phyloP scores from a whole-genome alignment of 2,329 filamentous ascomycete genomes.

The Aspergillus brunneoviolaceus region DNA sequence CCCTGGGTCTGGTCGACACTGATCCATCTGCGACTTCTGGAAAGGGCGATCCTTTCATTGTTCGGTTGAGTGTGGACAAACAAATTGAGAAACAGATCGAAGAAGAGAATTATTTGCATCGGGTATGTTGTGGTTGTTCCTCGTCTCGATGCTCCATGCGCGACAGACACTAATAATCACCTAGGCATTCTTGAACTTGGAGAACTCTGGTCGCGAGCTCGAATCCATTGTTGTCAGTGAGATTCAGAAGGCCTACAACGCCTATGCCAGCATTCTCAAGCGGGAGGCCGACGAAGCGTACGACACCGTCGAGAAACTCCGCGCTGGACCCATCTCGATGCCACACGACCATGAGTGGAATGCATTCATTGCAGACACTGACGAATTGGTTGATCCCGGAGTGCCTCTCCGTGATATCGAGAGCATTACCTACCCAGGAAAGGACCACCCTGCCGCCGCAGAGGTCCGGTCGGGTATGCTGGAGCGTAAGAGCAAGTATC shows the following conservation, averaged over 20 bases:
- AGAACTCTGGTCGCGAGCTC: slow-evolving; percentile 88
- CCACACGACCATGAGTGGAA: slow-evolving; percentile 92
- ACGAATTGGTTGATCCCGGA: slow-evolving; percentile 82
- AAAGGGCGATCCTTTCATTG: slow-evolving; percentile 88
- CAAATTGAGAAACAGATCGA: slow-evolving; percentile 91
- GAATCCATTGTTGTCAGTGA: slow-evolving; percentile 96
- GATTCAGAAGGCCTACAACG: slow-evolving; percentile 97
- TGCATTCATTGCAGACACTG: slow-evolving; percentile 74
- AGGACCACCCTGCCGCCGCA: slow-evolving; percentile 75
- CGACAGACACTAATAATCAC: slow-evolving; percentile 21
- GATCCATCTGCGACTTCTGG: slow-evolving; percentile 74
- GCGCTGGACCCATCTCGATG: slow-evolving; percentile 84
- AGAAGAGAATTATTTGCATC: slow-evolving; percentile 95
- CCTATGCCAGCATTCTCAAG: slow-evolving; percentile 86
- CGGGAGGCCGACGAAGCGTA: slow-evolving; percentile 83
- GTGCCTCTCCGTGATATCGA: slow-evolving; percentile 74
- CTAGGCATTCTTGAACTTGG: slow-evolving; percentile 89
- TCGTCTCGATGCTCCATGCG: not conserved
- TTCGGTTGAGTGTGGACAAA: slow-evolving; percentile 80
- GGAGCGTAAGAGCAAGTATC: slow-evolving; percentile 97
- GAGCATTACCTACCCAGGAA: slow-evolving; percentile 87
- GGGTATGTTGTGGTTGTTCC: slow-evolving; percentile 55
- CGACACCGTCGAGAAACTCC: slow-evolving; percentile 74
- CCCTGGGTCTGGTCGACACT: slow-evolving; percentile 73
- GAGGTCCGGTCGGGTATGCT: slow-evolving; percentile 89